phyloP scores from a whole-genome alignment of 352 stramenopile species.

The Globisporangium orthogonon region DNA sequence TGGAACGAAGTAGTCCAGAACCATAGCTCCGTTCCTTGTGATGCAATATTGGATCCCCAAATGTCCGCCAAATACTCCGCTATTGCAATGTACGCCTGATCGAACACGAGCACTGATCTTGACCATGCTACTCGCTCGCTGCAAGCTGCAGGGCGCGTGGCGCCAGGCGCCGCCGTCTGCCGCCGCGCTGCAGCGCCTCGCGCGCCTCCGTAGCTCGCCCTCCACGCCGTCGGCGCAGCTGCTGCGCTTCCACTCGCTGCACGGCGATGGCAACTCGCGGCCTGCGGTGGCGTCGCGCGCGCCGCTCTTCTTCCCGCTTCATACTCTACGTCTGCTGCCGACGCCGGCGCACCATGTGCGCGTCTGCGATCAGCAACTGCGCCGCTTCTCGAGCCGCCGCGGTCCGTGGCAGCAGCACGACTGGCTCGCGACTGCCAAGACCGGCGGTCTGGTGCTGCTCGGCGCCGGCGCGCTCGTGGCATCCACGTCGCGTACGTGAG shows the following conservation, averaged over 20 bases:
- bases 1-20: too few species aligned
- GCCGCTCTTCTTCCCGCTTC: not conserved
- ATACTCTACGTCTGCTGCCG: not conserved
- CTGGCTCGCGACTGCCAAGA: conserved; percentile 54
- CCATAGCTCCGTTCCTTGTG: too few species aligned
- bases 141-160: not conserved
- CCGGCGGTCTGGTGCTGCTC: conserved; percentile 49
- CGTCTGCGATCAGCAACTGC: conserved; percentile 13
- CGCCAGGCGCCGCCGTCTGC: not conserved
- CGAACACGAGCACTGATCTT: not conserved
- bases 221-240: not conserved
- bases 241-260: not conserved
- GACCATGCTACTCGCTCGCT: not conserved
- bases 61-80: too few species aligned
- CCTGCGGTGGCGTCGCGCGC: not conserved
- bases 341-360: not conserved
- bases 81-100: too few species aligned
- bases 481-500: conserved; percentile 48
- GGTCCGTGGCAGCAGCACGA: conserved; percentile 36
- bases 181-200: not conserved
- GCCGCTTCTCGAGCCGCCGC: conserved; percentile 24
- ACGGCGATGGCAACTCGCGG: not conserved
- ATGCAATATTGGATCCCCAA: too few species aligned
- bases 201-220: not conserved
- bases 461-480: conserved; percentile 50